These are phyloP conservation scores for Neobulgaria alba DNA, from an alignment of 2,329 filamentous ascomycete species.

Conservation along the genomic window DNA sequence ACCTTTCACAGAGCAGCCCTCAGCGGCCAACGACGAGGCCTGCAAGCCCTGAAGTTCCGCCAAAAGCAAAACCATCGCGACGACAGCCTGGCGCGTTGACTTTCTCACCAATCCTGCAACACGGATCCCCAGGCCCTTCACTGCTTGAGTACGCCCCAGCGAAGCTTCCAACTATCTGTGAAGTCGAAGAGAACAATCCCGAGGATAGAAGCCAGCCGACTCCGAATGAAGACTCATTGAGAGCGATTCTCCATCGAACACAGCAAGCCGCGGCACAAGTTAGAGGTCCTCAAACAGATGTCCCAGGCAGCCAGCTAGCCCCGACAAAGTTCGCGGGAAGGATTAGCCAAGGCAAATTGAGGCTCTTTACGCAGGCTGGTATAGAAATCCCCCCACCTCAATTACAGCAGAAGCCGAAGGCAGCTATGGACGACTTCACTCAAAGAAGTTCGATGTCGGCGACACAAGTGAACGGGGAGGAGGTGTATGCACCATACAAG, in stretches of 20 bases:
- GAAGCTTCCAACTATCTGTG: too few species aligned
- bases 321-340: not conserved
- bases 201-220: too few species aligned
- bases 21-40: too few species aligned
- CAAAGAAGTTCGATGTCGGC: conserved; percentile 23
- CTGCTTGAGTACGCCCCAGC: too few species aligned
- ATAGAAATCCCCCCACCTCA: not conserved
- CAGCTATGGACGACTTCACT: conserved; percentile 12
- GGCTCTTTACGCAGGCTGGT: not conserved
- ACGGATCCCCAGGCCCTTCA: not conserved
- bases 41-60: not conserved
- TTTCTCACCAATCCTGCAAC: not conserved
- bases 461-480: conserved; percentile 25
- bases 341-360: not conserved
- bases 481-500: conserved; percentile 19
- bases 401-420: not conserved
- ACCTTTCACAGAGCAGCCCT: not conserved
- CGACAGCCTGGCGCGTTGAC: not conserved
- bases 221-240: too few species aligned
- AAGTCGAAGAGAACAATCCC: too few species aligned
- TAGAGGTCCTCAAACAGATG: not conserved
- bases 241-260: not conserved
- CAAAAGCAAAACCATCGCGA: not conserved
- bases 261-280: not conserved
- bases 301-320: not conserved